Percentiles rank a stretch among this genome's conserved stretches.
phyloP scores from a whole-genome alignment of 768 basidiomycete genomes.

The Strobilomyces dryophilus region DNA sequence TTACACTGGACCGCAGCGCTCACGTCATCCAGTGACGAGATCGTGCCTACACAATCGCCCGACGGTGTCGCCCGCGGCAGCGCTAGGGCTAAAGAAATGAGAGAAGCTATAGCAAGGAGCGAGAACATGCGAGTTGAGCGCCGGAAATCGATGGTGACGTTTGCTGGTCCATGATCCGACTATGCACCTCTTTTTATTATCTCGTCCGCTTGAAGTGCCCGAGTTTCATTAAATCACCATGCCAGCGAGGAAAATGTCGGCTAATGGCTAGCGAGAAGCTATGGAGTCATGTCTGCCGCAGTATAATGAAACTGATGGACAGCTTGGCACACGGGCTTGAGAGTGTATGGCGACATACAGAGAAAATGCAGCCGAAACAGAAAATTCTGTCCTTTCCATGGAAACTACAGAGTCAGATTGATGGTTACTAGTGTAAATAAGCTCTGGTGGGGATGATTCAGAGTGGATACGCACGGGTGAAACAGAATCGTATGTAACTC shows the following conservation, averaged over 20 bases:
- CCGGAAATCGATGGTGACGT: background rate
- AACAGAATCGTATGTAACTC: background rate
- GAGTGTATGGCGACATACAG: background rate
- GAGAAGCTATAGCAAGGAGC: conserved; percentile 9
- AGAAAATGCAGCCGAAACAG: background rate
- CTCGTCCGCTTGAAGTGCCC: background rate
- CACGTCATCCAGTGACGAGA: conserved; percentile 50
- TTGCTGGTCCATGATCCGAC: background rate
- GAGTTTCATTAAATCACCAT: no score
- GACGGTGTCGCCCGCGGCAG: conserved; percentile 11
- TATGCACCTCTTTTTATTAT: conserved; percentile 10
- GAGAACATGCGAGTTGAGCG: conserved; percentile 4
- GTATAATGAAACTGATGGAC: background rate
- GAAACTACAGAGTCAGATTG: background rate
- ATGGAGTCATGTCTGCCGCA: background rate
- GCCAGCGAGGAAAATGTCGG: background rate
- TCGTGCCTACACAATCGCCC: conserved; percentile 44
- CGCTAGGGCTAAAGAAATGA: conserved; percentile 17
- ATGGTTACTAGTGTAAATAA: background rate
- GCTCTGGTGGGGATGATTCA: background rate
- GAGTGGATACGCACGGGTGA: background rate
- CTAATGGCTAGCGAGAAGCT: background rate
- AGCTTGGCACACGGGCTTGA: background rate
- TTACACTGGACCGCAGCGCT: conserved; percentile 49
- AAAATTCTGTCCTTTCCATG: background rate